These are phyloP conservation scores for Schoenoplectus tabernaemontani DNA, from an alignment of 202 grass and related monocot species.

Conservation along the genomic window DNA sequence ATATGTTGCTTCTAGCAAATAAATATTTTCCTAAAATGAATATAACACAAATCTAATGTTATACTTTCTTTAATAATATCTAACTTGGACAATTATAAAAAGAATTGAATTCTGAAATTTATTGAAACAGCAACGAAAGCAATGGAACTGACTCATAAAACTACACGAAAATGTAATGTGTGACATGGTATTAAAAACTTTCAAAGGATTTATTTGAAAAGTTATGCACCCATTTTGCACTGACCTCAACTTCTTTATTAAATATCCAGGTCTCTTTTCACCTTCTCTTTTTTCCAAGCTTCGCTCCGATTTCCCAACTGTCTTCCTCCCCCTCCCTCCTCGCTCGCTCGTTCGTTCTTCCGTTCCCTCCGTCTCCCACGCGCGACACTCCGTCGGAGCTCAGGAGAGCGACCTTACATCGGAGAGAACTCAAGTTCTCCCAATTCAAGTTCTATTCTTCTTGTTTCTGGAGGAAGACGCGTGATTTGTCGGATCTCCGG, in stretches of 20 bases:
- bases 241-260: slow-evolving; percentile 11
- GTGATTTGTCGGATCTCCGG: slow-evolving; percentile 22
- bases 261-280: slow-evolving; percentile 32
- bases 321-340: not conserved
- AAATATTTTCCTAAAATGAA: not conserved
- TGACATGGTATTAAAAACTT: no score
- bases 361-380: not conserved
- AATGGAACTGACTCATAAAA: no score
- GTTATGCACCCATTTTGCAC: no score
- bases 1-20: not conserved
- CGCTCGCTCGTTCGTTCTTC: no score
- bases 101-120: no score
- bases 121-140: no score
- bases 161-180: no score
- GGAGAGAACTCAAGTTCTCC: not conserved
- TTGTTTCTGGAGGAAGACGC: no score
- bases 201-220: no score
- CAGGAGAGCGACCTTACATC: not conserved
- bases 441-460: slow-evolving; percentile 26
- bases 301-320: slow-evolving; percentile 20
- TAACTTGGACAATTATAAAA: no score
- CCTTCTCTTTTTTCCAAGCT: slow-evolving; percentile 27
- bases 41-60: no score
- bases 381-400: not conserved
- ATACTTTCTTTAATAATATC: no score